Evolutionary conservation across 2,329 filamentous ascomycete genomes (phyloP), one percentile per base, ranked within the genome.

Genomic region (Calycina herbarum): DNA sequence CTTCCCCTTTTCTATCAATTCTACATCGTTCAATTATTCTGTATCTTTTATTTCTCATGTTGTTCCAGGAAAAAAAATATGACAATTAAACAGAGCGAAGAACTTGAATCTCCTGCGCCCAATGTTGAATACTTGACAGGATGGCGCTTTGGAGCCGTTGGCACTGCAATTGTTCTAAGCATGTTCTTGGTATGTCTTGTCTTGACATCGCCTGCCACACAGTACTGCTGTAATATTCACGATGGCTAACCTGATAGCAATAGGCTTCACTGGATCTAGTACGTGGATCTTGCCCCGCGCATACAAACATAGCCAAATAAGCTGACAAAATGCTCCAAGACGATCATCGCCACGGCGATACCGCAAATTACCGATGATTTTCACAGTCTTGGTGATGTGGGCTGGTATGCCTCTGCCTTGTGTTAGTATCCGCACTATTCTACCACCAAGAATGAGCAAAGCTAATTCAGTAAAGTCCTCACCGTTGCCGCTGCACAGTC

Each of bases 381-480:
- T 24, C 51, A 42, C 45, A n/a, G 48, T 13, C 33, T 51, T 4
- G 48, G 40, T 73, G 77, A 61, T 79, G 78, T 67, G 66, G 81
- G 82, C 40, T 87, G 85, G 85, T 87, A 87, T 67, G 83, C 82
- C 2, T 80, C 83, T 33, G 81, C 82, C 58, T 85, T 80, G 67
- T 82, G 40, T 45, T 13, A 13, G 40, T 42, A 42, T 42, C 15
- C 8, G 8, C 31, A 15, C 40, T 42, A 17, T 42, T 42, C 15
- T 17, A 13, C 40, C 15, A 13, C 11, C 40, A 11, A 10, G 15
- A 42, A 42, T 45, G 5, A 29, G 20, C 20, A 24, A 13, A 24
- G 51, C 51, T 31, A 56, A 67, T 82, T 11, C 3, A 15, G 40
- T 17, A 45, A 45, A 45, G 40, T 83, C 74, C 76, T 83, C 71